A percentile compares a stretch with the other conserved stretches of the same genome.
Conservation (phyloP, 2,329 filamentous ascomycete species). For the Diaporthe citrichinensis region DNA sequence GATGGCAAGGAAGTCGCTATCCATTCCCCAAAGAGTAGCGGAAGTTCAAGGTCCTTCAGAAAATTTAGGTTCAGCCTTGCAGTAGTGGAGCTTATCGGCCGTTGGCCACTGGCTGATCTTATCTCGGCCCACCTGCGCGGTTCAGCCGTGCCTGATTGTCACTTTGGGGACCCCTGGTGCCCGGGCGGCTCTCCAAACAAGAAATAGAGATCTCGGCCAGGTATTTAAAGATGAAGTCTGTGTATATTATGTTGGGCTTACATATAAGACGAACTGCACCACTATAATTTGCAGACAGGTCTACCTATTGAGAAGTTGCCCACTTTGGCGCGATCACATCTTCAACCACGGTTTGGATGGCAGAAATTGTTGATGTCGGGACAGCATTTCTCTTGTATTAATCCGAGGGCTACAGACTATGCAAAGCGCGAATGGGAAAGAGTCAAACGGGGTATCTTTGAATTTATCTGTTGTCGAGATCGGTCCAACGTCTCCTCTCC, state of each 20-base stretch:
- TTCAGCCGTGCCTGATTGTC: slow-evolving; percentile 30
- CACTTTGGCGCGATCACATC: not conserved
- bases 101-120: slow-evolving; percentile 20
- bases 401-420: not conserved
- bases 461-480: not conserved
- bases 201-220: not conserved
- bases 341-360: not conserved
- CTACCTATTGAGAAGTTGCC: not conserved
- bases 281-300: not conserved
- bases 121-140: slow-evolving; percentile 7
- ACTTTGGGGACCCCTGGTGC: not conserved
- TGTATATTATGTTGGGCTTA: not conserved
- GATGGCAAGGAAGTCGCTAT: not conserved
- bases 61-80: slow-evolving; percentile 41
- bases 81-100: slow-evolving; percentile 24
- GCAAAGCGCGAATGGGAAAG: not conserved
- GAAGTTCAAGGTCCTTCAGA: slow-evolving; percentile 32
- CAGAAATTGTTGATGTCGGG: not conserved
- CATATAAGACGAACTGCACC: no score
- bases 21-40: not conserved
- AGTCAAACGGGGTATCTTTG: not conserved
- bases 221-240: not conserved
- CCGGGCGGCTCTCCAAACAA: no score
- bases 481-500: not conserved
- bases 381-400: not conserved